Base-by-base conservation (phyloP, 805 yeast species). In the Metschnikowia kofuensis region DNA sequence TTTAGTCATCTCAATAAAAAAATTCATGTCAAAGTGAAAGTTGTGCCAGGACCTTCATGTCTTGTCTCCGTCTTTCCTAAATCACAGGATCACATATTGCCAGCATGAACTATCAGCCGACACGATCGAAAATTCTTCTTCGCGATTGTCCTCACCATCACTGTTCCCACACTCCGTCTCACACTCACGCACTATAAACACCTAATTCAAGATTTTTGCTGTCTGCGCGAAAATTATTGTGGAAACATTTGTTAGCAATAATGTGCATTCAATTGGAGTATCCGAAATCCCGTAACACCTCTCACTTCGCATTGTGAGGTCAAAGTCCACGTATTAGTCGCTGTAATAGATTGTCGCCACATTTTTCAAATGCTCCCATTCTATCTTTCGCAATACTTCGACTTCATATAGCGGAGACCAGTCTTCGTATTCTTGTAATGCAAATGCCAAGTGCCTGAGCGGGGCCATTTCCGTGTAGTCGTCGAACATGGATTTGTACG, bases 271-370 rank as follows among this genome's bases (percentile, higher is more conserved):
- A 60, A 45, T 75, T 75, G 15, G 60, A 65, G 38, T 58, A 59
- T 13, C 64, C 69, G 37, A 56, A 63, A 14, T 57, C 59, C n/a
- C 54, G 47, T 52, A 66, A 68, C 2, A 64, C 55, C 11, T 60
- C 47, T 9, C 63, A 48, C 34, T 68, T 67, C 62, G 60, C 54
- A 67, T 68, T 15, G 76, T 62, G 30, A 76, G 50, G 12, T 68
- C 68, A 48, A 74, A 75, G 57, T 77, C 82, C 39, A 79, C 83
- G 56, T 78, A 79, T 56, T 74, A 79, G 55, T 79, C 84, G 48
- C 72, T 62, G 41, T 60, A 64, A 54, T 77, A 80, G 10, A 72
- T 79, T 13, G 78, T 69, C 0, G 80, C 80, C 10, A 63, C 67
- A 4, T 63, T 51, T 7, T 66, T 64, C 53, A 64, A n/a, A n/a